A percentile compares a stretch with the other conserved stretches of the same genome.
Conservation (phyloP, 805 yeast genomes). For the Scheffersomyces lignosus region DNA sequence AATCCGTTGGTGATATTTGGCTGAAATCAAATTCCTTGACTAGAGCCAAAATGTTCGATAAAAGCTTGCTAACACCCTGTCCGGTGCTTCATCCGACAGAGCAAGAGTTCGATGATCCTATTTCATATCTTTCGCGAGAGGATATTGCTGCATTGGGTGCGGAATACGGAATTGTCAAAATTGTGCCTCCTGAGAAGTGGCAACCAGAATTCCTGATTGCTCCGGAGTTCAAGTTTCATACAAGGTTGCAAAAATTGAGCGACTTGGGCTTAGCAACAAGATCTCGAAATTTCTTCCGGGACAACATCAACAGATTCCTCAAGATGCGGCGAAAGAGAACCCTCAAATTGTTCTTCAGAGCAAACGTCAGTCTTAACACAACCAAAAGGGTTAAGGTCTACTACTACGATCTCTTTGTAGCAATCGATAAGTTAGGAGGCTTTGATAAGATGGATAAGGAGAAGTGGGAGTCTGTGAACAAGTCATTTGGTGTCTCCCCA, state of each 20-base stretch:
- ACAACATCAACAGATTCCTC: conserved; percentile 59
- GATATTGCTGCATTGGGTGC: conserved; percentile 44
- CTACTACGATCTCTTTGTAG: conserved; percentile 41
- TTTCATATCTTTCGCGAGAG: conserved; percentile 44
- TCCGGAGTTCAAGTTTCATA: conserved; percentile 58
- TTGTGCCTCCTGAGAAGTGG: conserved; percentile 56
- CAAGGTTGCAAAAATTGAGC: conserved; percentile 65
- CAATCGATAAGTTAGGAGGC: conserved; percentile 28
- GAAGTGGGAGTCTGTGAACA: conserved; percentile 25
- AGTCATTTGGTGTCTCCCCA: conserved; percentile 19
- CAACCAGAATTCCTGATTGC: conserved; percentile 57
- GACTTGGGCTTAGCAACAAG: conserved; percentile 65
- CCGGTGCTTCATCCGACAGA: conserved; percentile 48
- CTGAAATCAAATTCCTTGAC: too few relatives aligned
- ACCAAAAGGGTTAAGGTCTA: conserved; percentile 16
- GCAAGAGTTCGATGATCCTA: conserved; percentile 50
- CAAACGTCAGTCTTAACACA: conserved; percentile 5
- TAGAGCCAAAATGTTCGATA: conserved; percentile 16
- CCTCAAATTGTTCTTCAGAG: conserved; percentile 20
- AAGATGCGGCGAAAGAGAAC: conserved; percentile 41
- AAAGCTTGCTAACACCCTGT: conserved; percentile 34
- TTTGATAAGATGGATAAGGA: conserved; percentile 12
- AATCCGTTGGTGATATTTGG: too few relatives aligned
- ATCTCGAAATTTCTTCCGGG: conserved; percentile 59
- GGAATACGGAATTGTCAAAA: conserved; percentile 51